Evolutionary conservation across 1,139 yeast genomes (phyloP), one percentile per base, ranked within the genome.

Genomic region (Saccharomycopsis hybrid): DNA sequence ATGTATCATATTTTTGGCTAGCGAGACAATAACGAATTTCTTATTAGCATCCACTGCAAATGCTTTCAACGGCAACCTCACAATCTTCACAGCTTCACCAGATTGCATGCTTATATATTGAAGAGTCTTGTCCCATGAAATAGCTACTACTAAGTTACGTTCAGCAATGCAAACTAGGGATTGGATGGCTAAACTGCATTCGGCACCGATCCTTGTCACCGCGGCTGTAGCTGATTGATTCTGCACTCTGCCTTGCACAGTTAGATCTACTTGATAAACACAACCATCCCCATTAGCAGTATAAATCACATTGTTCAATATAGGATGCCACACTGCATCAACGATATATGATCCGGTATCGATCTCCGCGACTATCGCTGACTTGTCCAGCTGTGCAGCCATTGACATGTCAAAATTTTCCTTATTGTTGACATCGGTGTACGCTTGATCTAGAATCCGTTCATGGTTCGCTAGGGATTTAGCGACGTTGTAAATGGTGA

Each of bases 11-110:
- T 84, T 70, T 28, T 73, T 70, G 1, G 82, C 69, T 68, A 79
- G 69, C 1, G 81, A 87, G 31, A 84, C 72, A 1, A 82, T 77
- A 25, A 85, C 59, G 51, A 66, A 65, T 25, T 71, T 65, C 2
- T 64, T 66, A 5, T 76, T 68, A 1, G 77, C 64, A 59, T 85
- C 94, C 81, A 86, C 75, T 3, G 81, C 72, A 55, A 81, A 75
- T 9, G 85, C 78, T 61, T 86, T 87, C 9, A 30, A n/a, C 2
- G 41, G 25, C 8, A 53, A 38, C 5, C 28, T 9, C 9, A 43
- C 45, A 18, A 18, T 18, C 18, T 18, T 18, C 18, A 18, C 18
- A 18, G 18, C 18, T 18, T 18, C 18, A 18, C 18, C 18, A 18
- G 18, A 18, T 18, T 18, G 18, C 18, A 18, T 18, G 18, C 18